A percentile compares a stretch with the other conserved stretches of the same genome.
These are phyloP conservation scores for Aspergillus fructus DNA, from an alignment of 2,329 filamentous ascomycete species.

Conservation along the genomic window DNA sequence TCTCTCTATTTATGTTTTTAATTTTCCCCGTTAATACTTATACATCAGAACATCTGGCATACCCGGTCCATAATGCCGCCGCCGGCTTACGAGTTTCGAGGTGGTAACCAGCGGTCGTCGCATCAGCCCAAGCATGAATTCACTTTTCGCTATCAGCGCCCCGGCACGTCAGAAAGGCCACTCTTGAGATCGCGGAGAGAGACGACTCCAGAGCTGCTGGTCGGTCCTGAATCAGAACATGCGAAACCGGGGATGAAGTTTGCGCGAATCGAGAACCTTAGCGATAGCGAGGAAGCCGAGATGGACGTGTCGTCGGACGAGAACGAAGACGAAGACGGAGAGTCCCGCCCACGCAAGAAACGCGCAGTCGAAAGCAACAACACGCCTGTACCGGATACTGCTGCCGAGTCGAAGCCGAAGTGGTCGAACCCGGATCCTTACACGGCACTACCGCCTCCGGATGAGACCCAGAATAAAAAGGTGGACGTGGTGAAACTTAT, in stretches of 20 bases:
- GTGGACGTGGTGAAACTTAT: constrained; percentile 88
- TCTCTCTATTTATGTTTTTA: not conserved
- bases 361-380: constrained; percentile 30
- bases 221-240: constrained; percentile 21
- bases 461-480: constrained; percentile 71
- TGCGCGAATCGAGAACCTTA: constrained; percentile 38
- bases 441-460: constrained; percentile 77
- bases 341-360: constrained; percentile 39
- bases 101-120: constrained; percentile 27
- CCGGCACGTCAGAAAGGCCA: constrained; percentile 39
- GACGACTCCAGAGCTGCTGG: constrained; percentile 36
- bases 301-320: constrained; percentile 46
- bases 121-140: constrained; percentile 34
- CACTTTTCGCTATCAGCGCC: constrained; percentile 40
- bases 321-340: constrained; percentile 25
- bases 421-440: constrained; percentile 98
- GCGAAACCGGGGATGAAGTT: constrained; percentile 35
- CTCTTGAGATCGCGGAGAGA: constrained; percentile 36
- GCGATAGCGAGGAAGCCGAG: constrained; percentile 47
- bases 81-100: constrained; percentile 35
- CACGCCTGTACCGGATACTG: constrained; percentile 20
- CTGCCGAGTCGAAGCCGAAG: constrained; percentile 54
- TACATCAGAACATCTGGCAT: not conserved
- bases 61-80: constrained; percentile 19
- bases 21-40: not conserved